Percentiles rank a stretch among this genome's conserved stretches.
Evolutionary conservation across 345 rosid genomes (phyloP).

Genomic region (Triadica sebifera): DNA sequence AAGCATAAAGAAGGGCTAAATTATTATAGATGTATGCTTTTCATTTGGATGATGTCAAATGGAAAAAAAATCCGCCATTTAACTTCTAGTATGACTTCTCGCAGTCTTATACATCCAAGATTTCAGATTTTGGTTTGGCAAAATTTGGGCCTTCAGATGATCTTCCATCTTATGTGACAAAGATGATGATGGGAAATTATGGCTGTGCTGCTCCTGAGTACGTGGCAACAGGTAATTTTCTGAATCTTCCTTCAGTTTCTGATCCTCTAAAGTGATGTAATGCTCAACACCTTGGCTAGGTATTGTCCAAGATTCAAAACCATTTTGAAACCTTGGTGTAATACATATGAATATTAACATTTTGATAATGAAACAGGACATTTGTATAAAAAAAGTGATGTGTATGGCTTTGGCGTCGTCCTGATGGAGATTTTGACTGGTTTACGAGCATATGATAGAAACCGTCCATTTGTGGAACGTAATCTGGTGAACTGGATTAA

Average conservation of each 20-base stretch:
- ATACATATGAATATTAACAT: neutral
- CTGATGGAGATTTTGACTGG: conserved; percentile 83
- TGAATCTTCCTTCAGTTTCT: conserved; percentile 8
- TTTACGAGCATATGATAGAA: conserved; percentile 69
- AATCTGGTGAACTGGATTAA: conserved; percentile 79
- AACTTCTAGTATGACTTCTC: neutral
- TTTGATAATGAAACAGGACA: conserved; percentile 58
- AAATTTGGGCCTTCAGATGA: conserved; percentile 93
- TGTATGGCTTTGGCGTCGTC: conserved; percentile 88
- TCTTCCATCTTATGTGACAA: conserved; percentile 86
- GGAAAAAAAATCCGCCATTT: neutral
- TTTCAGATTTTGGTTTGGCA: conserved; percentile 96
- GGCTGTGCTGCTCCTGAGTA: conserved; percentile 99
- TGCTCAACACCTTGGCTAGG: neutral
- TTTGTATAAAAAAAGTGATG: conserved; percentile 91
- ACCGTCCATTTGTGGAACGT: conserved; percentile 71
- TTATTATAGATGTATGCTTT: neutral
- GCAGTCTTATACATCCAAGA: conserved; percentile 81
- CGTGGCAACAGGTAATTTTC: conserved; percentile 74
- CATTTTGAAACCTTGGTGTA: conserved; percentile 4
- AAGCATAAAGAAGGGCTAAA: neutral
- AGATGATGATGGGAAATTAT: conserved; percentile 85
- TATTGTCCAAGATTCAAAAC: neutral
- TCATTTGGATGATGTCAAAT: too few relatives aligned
- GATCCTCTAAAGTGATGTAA: neutral